These are phyloP conservation scores for Stagonosporopsis chrysanthemi DNA, from an alignment of 2,329 filamentous ascomycete genomes.

Conservation along the genomic window DNA sequence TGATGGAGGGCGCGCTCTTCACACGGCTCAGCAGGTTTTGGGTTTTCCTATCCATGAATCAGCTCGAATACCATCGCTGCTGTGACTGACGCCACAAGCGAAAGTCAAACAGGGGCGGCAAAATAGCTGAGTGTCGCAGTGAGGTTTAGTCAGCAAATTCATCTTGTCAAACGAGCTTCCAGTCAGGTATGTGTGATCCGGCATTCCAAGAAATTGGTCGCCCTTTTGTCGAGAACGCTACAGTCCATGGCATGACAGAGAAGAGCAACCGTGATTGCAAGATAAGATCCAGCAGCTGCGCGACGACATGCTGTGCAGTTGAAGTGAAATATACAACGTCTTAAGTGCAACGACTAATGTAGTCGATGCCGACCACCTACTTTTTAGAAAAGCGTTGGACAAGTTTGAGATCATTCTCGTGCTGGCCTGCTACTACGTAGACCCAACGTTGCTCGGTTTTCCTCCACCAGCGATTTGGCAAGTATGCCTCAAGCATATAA, in stretches of 20 bases:
- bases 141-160: too few species aligned
- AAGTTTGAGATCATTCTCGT: slow-evolving; percentile 51
- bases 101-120: slow-evolving; percentile 14
- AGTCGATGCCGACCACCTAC: not conserved
- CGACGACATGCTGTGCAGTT: too few species aligned
- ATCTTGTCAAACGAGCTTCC: slow-evolving; percentile 6
- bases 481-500: slow-evolving; percentile 64
- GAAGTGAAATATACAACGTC: too few species aligned
- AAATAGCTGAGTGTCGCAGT: slow-evolving; percentile 9
- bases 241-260: too few species aligned
- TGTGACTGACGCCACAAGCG: not conserved
- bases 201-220: too few species aligned
- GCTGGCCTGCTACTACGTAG: slow-evolving; percentile 53
- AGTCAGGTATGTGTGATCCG: slow-evolving; percentile 27
- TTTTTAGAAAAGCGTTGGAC: slow-evolving; percentile 5
- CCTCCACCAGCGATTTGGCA: slow-evolving; percentile 65
- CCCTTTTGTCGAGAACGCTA: too few species aligned
- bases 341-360: not conserved
- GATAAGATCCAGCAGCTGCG: too few species aligned
- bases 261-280: too few species aligned
- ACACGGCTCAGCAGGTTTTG: too few species aligned
- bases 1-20: not conserved
- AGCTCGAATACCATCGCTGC: not conserved
- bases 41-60: too few species aligned
- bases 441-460: slow-evolving; percentile 57